Conservation (phyloP, 106 monocot genomes). For the Dendrobium catenatum region DNA sequence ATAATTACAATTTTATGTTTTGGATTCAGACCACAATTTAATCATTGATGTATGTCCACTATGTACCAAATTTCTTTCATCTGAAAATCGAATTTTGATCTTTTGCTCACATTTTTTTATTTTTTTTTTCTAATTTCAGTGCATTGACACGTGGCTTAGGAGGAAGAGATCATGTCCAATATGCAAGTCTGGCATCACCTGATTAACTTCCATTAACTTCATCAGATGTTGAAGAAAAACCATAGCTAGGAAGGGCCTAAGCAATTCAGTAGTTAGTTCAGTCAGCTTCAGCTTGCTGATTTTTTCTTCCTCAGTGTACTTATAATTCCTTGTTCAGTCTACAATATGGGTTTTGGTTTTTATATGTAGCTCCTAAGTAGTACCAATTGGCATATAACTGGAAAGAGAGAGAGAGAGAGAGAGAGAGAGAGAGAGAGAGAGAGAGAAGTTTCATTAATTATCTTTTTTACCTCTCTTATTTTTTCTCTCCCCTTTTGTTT, state of each 20-base stretch:
- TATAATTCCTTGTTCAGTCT: not conserved
- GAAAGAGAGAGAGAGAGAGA: too few relatives aligned
- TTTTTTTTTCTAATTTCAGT: constrained; percentile 34
- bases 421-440: too few relatives aligned
- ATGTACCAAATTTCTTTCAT: not conserved
- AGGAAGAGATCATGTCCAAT: constrained; percentile 78
- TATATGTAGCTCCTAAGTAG: not conserved
- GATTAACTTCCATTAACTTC: not conserved
- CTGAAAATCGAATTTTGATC: not conserved
- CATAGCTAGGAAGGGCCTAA: not conserved
- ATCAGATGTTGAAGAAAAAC: not conserved
- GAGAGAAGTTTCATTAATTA: too few relatives aligned
- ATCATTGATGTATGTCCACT: not conserved
- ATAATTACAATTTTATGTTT: too few relatives aligned
- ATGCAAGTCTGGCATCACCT: constrained; percentile 71
- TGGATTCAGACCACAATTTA: too few relatives aligned
- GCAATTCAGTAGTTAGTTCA: not conserved
- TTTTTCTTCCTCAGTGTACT: not conserved
- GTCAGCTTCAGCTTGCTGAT: not conserved
- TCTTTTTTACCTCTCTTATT: too few relatives aligned
- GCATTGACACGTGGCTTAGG: constrained; percentile 86
- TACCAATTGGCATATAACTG: too few relatives aligned
- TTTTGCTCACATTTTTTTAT: not conserved
- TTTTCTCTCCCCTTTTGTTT: too few relatives aligned
- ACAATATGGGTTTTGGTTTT: not conserved